Evolutionary conservation across 768 basidiomycete genomes (phyloP), one percentile per base, ranked within the genome.

Genomic region (Suillus decipiens): DNA sequence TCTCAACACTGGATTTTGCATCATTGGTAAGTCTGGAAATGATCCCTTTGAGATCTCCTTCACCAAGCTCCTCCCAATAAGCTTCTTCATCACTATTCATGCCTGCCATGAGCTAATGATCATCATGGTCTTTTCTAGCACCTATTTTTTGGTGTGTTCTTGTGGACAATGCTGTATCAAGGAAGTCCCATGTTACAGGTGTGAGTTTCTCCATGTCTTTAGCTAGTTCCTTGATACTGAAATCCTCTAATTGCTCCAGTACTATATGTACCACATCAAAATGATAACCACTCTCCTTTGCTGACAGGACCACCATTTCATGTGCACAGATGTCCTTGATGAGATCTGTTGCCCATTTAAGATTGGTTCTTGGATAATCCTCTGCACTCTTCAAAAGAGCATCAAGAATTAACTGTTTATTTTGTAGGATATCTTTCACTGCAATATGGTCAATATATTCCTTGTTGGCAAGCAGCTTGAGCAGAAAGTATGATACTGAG

Each of bases 81-180:
- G 43, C n/a, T 45, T 45, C 43, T 45, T 45, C 43, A 1, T 45
- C n/a, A 22, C 43, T 45, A 45, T 45, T n/a, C n/a, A 22, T 45
- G 43, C 41, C 9, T 51, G 72, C 71, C 19, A 63, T 31, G 12
- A 64, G 62, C 0, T 67, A 64, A 3, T 51, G 31, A n/a, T 62
- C 66, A 1, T 65, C 56, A 14, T 59, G 17, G 31, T 64, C 47
- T 50, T 69, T 66, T 7, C 61, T 61, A 11, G 60, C 65, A 11
- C 54, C 50, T 3, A 59, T 69, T 50, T 68, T 69, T 54, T 63
- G 11, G 14, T 15, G 6, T 15, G 14, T 24, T 28, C 47, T 48
- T 5, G 3, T 1, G 2, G 24, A 48, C 47, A 48, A 48, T 0
- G 7, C 6, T 48, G 24, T 48, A 48, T 48, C 7, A 2, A 48